Evolutionary conservation across 805 yeast genomes (phyloP).

Genomic region (Schwanniomyces pseudopolymorphus): DNA sequence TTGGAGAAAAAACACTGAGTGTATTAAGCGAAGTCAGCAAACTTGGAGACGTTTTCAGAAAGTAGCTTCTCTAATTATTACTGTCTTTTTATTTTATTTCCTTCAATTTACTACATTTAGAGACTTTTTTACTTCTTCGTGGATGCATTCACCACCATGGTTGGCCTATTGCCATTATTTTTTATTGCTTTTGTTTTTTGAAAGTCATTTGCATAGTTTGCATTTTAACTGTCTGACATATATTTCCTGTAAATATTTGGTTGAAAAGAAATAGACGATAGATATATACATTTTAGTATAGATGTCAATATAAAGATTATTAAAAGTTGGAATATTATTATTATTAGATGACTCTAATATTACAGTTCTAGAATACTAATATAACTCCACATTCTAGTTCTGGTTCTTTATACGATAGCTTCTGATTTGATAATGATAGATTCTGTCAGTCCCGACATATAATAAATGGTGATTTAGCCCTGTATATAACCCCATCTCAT

Average conservation of each 20-base stretch:
- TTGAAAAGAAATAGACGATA: background rate
- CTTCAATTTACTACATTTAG: too few species aligned
- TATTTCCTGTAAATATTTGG: background rate
- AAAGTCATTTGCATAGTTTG: background rate
- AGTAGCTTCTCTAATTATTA: background rate
- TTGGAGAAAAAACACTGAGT: conserved; percentile 13
- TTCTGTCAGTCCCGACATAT: too few species aligned
- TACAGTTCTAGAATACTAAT: too few species aligned
- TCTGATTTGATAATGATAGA: too few species aligned
- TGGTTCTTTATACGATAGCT: too few species aligned
- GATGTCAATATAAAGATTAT: too few species aligned
- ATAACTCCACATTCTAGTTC: too few species aligned
- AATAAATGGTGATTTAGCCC: background rate
- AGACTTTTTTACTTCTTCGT: background rate
- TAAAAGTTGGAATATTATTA: too few species aligned
- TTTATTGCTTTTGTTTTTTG: background rate
- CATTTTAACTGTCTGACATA: conserved; percentile 1
- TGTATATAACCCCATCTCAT: conserved; percentile 1
- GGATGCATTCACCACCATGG: background rate
- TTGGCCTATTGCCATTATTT: background rate
- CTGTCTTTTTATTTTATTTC: too few species aligned
- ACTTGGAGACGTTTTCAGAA: conserved; percentile 11
- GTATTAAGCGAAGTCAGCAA: conserved; percentile 14
- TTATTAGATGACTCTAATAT: too few species aligned
- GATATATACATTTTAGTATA: background rate